A percentile compares a stretch with the other conserved stretches of the same genome.
Conservation (phyloP, 2,329 filamentous ascomycete genomes). For the Paracorniculantispora psalliotae region DNA sequence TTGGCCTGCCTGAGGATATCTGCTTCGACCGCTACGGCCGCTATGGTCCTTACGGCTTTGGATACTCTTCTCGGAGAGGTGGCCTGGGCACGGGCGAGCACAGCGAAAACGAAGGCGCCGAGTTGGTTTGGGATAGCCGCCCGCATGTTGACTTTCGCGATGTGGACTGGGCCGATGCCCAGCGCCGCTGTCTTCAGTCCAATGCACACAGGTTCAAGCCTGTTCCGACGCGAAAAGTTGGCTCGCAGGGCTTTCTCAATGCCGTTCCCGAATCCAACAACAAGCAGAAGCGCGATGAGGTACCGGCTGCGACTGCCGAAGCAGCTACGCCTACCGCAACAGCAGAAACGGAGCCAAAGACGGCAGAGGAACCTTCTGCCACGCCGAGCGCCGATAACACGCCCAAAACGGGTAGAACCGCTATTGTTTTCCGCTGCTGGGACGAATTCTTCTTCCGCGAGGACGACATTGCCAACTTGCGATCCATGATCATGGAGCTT, state of each 20-base stretch:
- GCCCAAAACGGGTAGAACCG: constrained; percentile 54
- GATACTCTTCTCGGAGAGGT: constrained; percentile 73
- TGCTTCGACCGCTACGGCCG: constrained; percentile 92
- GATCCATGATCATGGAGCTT: constrained; percentile 79
- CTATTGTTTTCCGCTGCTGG: constrained; percentile 79
- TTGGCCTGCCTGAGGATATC: constrained; percentile 75
- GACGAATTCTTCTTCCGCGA: constrained; percentile 72
- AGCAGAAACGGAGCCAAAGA: constrained; percentile 16
- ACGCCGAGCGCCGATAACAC: constrained; percentile 17
- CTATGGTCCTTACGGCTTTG: constrained; percentile 83
- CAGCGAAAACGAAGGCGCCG: constrained; percentile 75
- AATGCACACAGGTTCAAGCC: constrained; percentile 67
- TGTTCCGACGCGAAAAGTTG: constrained; percentile 33
- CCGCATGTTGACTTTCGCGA: constrained; percentile 71
- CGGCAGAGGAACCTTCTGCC: neutral
- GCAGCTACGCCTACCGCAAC: constrained; percentile 15
- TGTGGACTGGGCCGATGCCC: constrained; percentile 74
- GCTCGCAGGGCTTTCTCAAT: constrained; percentile 49
- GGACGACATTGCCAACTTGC: constrained; percentile 76
- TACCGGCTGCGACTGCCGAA: neutral
- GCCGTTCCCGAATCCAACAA: constrained; percentile 25
- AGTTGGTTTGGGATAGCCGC: constrained; percentile 67
- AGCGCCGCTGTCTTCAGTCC: constrained; percentile 65
- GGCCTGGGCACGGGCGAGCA: constrained; percentile 82
- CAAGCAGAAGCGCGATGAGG: constrained; percentile 14